Base-by-base conservation (phyloP, 495 filamentous ascomycete species). In the Neurospora sp. region DNA sequence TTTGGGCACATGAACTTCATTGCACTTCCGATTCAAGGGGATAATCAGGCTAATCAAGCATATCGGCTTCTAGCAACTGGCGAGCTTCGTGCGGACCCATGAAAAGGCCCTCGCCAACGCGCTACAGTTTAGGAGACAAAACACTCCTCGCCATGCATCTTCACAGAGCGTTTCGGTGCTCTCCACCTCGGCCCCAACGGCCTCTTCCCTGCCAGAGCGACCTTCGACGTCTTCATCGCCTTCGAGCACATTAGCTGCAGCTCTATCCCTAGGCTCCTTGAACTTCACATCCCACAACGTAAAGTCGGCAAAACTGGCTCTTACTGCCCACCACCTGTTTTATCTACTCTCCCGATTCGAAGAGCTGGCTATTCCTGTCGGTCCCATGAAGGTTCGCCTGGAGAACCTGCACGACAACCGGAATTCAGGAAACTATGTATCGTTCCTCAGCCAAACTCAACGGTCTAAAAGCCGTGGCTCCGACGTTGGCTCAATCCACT, bases 271-370 rank as follows among this genome's bases (percentile, higher is more conserved):
- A 46, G 92, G 94, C 65, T 88, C 92, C 65, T 82, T 97, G 73
- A 93, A 86, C 76, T 97, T 98, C 79, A 88, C 92, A 48, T 94
- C 94, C 39, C 90, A 91, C 77, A 91, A 85, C 74, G 86, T 93
- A 77, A 97, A 96, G 82, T 92, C 94, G 59, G 92, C 92, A 44
- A 98, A 95, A 84, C 84, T 99, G 70, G 93, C 93, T 39, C 88
- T 99, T 68, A 98, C 96, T n/a, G 93, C 96, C 22, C 96, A 99
- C 75, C 96, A 99, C 82, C 88, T 99, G 42, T 99, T 96, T 84
- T 99, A 97, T 79, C 88, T 99, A 37, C 87, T 99, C 69, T 96
- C 93, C 71, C 91, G 94, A 70, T 97, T 98, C 81, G 94, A 97
- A 83, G 96, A 98, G 61, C 85, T 97, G 44, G 90, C 90, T 72